These are phyloP conservation scores for Chaetothyriales sp. DNA, from an alignment of 2,329 filamentous ascomycete genomes.

Conservation along the genomic window DNA sequence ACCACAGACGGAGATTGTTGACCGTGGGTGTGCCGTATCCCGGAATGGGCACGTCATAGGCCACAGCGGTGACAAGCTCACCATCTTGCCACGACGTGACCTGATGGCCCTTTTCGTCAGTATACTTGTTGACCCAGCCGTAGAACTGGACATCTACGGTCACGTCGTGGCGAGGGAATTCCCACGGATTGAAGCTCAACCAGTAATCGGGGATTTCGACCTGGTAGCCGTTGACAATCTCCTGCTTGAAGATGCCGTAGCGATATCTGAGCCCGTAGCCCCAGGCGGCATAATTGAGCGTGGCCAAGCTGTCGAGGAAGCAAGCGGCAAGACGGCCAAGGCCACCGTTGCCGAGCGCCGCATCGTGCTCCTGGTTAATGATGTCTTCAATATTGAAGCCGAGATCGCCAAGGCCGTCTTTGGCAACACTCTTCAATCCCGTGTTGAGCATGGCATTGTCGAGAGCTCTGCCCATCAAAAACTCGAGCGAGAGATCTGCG, in stretches of 20 bases:
- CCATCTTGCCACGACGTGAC: slow-evolving; percentile 76
- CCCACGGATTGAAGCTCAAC: slow-evolving; percentile 99
- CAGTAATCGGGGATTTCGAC: slow-evolving; percentile 98
- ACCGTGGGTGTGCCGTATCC: slow-evolving; percentile 81
- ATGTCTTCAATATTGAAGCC: slow-evolving; percentile 96
- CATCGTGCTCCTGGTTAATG: slow-evolving; percentile 88
- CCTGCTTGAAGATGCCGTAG: slow-evolving; percentile 98
- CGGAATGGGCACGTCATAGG: slow-evolving; percentile 85
- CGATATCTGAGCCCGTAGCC: slow-evolving; percentile 91
- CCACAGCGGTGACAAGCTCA: slow-evolving; percentile 80
- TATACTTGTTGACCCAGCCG: slow-evolving; percentile 61
- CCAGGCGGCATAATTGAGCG: slow-evolving; percentile 92
- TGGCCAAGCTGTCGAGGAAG: slow-evolving; percentile 91
- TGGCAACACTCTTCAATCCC: slow-evolving; percentile 70
- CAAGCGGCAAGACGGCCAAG: slow-evolving; percentile 89
- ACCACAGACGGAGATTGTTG: slow-evolving; percentile 95
- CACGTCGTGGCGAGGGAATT: slow-evolving; percentile 90
- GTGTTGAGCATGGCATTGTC: slow-evolving; percentile 99
- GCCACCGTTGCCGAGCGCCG: slow-evolving; percentile 88
- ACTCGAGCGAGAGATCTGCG: slow-evolving; percentile 78
- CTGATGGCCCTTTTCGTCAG: slow-evolving; percentile 63
- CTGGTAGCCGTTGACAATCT: slow-evolving; percentile 95
- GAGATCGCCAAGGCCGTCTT: slow-evolving; percentile 71
- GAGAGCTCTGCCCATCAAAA: slow-evolving; percentile 88
- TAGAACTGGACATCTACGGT: slow-evolving; percentile 97